Percentiles rank a stretch among this genome's conserved stretches.
phyloP scores from a whole-genome alignment of 352 stramenopile species.

The Globisporangium abappressorium region DNA sequence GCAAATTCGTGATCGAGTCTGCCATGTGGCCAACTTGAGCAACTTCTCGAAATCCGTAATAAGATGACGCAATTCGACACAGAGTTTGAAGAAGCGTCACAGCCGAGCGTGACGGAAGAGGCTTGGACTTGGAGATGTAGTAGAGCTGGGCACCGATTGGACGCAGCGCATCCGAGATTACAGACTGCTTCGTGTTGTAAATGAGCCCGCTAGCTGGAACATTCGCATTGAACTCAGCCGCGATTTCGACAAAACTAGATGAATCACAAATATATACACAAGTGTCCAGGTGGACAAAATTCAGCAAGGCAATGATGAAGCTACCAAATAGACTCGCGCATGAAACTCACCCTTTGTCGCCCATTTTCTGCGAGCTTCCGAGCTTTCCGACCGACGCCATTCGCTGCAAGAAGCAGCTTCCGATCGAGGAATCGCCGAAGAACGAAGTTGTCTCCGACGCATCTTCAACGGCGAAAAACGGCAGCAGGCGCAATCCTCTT shows the following conservation, averaged over 20 bases:
- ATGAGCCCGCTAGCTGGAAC: conserved; percentile 79
- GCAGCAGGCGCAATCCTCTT: conserved; percentile 61
- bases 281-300: neutral
- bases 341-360: conserved; percentile 56
- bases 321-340: neutral
- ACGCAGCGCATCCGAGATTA: conserved; percentile 72
- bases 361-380: conserved; percentile 42
- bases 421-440: conserved; percentile 80
- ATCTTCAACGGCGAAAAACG: conserved; percentile 73
- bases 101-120: conserved; percentile 60
- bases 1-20: conserved; percentile 72
- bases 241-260: conserved; percentile 74
- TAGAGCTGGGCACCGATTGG: conserved; percentile 81
- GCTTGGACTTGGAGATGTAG: conserved; percentile 63
- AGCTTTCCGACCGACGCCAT: conserved; percentile 71
- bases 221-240: conserved; percentile 90
- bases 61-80: conserved; percentile 84
- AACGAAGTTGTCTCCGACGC: conserved; percentile 65
- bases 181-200: conserved; percentile 80
- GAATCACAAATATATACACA: neutral
- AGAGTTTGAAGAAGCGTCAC: conserved; percentile 80
- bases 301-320: neutral
- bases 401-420: conserved; percentile 73
- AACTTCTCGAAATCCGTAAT: conserved; percentile 84
- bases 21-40: conserved; percentile 71